phyloP scores from a whole-genome alignment of 768 basidiomycete genomes.

The Rhizopogon salebrosus region DNA sequence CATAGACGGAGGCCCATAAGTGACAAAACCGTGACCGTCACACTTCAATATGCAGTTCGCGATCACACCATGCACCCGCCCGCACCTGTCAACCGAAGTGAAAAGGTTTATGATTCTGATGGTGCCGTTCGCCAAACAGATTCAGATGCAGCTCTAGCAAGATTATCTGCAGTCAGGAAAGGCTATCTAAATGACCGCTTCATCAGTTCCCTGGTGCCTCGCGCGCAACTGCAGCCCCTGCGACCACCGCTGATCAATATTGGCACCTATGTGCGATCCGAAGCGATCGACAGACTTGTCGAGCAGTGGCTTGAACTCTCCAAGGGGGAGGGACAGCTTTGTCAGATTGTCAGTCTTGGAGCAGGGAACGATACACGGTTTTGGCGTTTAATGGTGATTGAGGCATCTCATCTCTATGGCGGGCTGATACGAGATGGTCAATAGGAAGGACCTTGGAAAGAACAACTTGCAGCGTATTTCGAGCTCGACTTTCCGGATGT shows the following conservation, averaged over 20 bases:
- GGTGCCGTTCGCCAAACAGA: constrained; percentile 73
- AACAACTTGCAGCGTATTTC: constrained; percentile 56
- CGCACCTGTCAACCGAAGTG: not conserved
- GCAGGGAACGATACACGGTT: constrained; percentile 95
- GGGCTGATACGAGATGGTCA: constrained; percentile 1
- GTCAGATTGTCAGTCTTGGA: constrained; percentile 92
- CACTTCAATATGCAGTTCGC: not conserved
- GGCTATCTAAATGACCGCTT: constrained; percentile 81
- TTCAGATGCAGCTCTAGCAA: constrained; percentile 76
- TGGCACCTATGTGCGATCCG: constrained; percentile 84
- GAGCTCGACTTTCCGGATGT: constrained; percentile 91
- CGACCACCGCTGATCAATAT: constrained; percentile 91
- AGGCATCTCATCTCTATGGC: constrained; percentile 3
- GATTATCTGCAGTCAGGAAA: constrained; percentile 77
- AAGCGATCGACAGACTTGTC: constrained; percentile 75
- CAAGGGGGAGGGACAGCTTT: constrained; percentile 36
- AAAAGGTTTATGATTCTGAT: constrained; percentile 41
- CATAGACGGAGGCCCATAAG: no score
- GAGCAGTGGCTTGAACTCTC: constrained; percentile 54
- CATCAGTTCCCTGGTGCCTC: constrained; percentile 60
- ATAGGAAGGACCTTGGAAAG: constrained; percentile 54
- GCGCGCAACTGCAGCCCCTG: constrained; percentile 51
- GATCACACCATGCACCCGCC: constrained; percentile 1
- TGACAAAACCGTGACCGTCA: no score
- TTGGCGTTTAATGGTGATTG: constrained; percentile 76